These are phyloP conservation scores for Colletotrichum tropicale DNA, from an alignment of 2,329 filamentous ascomycete genomes.

Conservation along the genomic window DNA sequence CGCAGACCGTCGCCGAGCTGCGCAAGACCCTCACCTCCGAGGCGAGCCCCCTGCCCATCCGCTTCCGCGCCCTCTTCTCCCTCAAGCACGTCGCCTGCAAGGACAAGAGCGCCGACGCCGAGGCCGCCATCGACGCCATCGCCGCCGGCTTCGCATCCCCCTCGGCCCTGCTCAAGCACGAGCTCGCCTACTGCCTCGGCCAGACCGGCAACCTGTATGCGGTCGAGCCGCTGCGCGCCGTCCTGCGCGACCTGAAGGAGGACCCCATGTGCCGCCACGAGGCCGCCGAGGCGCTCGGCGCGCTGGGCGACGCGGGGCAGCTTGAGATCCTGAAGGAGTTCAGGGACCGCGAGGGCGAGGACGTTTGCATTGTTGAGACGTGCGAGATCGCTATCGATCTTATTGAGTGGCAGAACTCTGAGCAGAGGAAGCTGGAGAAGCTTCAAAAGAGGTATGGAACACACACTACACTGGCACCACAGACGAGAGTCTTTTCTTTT, in stretches of 20 bases:
- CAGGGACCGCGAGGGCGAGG: constrained; percentile 77
- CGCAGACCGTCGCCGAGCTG: constrained; percentile 58
- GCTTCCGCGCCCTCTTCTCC: constrained; percentile 96
- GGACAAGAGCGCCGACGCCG: constrained; percentile 62
- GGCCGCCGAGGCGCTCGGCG: constrained; percentile 92
- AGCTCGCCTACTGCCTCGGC: constrained; percentile 94
- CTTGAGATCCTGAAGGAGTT: constrained; percentile 75
- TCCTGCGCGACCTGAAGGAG: constrained; percentile 79
- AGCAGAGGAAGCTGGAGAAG: constrained; percentile 74
- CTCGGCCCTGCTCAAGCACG: constrained; percentile 92
- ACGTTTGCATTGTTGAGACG: constrained; percentile 86
- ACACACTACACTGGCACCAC: background rate
- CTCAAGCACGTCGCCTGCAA: constrained; percentile 89
- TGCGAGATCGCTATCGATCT: constrained; percentile 96
- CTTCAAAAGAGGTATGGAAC: constrained; percentile 74
- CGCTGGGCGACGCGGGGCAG: constrained; percentile 77
- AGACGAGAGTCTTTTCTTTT: background rate
- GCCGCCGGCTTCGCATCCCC: constrained; percentile 84
- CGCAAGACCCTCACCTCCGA: constrained; percentile 83
- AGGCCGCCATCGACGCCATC: constrained; percentile 75
- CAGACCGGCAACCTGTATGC: constrained; percentile 83
- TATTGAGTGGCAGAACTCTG: constrained; percentile 90
- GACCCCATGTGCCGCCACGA: constrained; percentile 97
- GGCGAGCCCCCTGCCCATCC: constrained; percentile 79
- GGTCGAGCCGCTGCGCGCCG: constrained; percentile 72